Percentiles rank a stretch among this genome's conserved stretches.
These are phyloP conservation scores for Populus tomentosa DNA, from an alignment of 441 rosid genomes.

Conservation along the genomic window DNA sequence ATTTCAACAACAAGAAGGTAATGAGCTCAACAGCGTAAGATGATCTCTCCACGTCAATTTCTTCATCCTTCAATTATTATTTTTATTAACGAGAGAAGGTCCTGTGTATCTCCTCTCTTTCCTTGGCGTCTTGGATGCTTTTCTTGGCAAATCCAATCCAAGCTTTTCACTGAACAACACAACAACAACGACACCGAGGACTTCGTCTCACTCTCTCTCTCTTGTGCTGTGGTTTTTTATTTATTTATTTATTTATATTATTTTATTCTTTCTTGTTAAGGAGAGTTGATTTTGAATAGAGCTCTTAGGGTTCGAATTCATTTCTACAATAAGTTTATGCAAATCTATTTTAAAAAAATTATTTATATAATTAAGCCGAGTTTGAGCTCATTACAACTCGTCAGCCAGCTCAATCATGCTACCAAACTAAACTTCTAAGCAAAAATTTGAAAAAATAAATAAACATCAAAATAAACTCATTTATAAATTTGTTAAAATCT, in stretches of 20 bases:
- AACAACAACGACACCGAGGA: neutral
- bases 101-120: neutral
- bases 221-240: neutral
- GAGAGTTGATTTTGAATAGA: neutral
- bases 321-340: too few relatives aligned
- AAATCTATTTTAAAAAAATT: too few relatives aligned
- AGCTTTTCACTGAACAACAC: conserved; percentile 12
- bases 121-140: conserved; percentile 29
- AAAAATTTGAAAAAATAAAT: neutral
- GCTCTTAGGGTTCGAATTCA: too few relatives aligned
- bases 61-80: conserved; percentile 6
- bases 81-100: neutral
- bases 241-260: too few relatives aligned
- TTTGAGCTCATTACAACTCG: neutral
- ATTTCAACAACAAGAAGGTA: conserved; percentile 28
- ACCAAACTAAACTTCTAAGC: neutral
- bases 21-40: neutral
- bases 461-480: too few relatives aligned
- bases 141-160: conserved; percentile 33
- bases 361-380: neutral
- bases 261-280: neutral
- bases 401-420: neutral
- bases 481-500: neutral
- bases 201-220: conserved; percentile 2
- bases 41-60: conserved; percentile 15